phyloP scores from a whole-genome alignment of 2,329 filamentous ascomycete species.

The Exophiala bonariae region DNA sequence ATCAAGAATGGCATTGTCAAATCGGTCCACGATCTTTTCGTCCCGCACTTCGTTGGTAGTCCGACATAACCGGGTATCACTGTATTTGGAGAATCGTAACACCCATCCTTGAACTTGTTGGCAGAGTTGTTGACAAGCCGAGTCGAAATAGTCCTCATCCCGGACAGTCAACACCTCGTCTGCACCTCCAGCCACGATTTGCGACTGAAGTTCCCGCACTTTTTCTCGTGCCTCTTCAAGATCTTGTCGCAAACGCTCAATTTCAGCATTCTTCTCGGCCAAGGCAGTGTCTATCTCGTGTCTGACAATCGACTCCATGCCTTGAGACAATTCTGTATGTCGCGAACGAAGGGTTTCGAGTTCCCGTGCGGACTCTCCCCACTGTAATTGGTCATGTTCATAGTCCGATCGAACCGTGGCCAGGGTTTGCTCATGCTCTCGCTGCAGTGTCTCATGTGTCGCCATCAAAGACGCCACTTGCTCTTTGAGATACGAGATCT shows the following conservation, averaged over 20 bases:
- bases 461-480: slow-evolving; percentile 80
- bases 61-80: slow-evolving; percentile 84
- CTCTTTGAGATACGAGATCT: slow-evolving; percentile 79
- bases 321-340: slow-evolving; percentile 62
- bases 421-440: slow-evolving; percentile 73
- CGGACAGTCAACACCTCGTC: slow-evolving; percentile 76
- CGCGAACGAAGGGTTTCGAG: slow-evolving; percentile 67
- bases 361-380: slow-evolving; percentile 64
- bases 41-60: slow-evolving; percentile 81
- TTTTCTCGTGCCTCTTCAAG: slow-evolving; percentile 69
- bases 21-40: slow-evolving; percentile 88
- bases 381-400: slow-evolving; percentile 52
- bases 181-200: slow-evolving; percentile 47
- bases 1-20: slow-evolving; percentile 92
- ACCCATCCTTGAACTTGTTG: slow-evolving; percentile 98
- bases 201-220: slow-evolving; percentile 59
- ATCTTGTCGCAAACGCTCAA: slow-evolving; percentile 73
- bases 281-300: slow-evolving; percentile 65
- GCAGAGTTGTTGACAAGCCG: slow-evolving; percentile 89
- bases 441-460: slow-evolving; percentile 76
- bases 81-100: slow-evolving; percentile 95
- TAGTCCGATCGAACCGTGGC: slow-evolving; percentile 67
- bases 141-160: slow-evolving; percentile 95
- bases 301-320: slow-evolving; percentile 62
- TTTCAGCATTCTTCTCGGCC: slow-evolving; percentile 81